A percentile compares a stretch with the other conserved stretches of the same genome.
Conservation (phyloP, 1,139 yeast species). For the Scheffersomyces insectosa region DNA sequence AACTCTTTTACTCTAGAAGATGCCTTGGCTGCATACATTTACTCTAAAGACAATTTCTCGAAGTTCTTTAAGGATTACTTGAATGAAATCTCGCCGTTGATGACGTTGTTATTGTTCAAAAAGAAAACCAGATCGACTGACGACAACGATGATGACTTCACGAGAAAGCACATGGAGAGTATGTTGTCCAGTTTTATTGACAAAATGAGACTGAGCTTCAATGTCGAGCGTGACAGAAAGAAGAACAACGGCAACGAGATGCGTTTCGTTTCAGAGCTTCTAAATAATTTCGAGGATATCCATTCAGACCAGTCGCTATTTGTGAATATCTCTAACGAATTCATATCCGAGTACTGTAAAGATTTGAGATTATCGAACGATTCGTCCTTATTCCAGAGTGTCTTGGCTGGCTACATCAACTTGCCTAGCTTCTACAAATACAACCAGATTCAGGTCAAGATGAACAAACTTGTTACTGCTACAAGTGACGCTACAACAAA, state of each 20-base stretch:
- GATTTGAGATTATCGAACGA: slow-evolving; percentile 64
- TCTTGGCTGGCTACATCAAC: slow-evolving; percentile 71
- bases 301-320: slow-evolving; percentile 33
- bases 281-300: slow-evolving; percentile 41
- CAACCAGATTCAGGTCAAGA: slow-evolving; percentile 47
- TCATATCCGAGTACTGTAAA: slow-evolving; percentile 69
- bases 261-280: slow-evolving; percentile 42
- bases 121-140: slow-evolving; percentile 13
- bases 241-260: slow-evolving; percentile 24
- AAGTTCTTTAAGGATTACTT: slow-evolving; percentile 39
- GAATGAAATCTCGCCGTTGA: slow-evolving; percentile 53
- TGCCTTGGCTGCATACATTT: slow-evolving; percentile 50
- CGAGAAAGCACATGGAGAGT: slow-evolving; percentile 19
- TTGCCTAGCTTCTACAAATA: slow-evolving; percentile 74
- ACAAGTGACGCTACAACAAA: slow-evolving; percentile 3
- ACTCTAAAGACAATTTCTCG: slow-evolving; percentile 56
- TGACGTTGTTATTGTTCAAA: slow-evolving; percentile 47
- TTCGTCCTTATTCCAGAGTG: slow-evolving; percentile 67
- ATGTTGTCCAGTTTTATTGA: slow-evolving; percentile 23
- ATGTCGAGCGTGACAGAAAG: slow-evolving; percentile 16
- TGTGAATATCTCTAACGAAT: slow-evolving; percentile 45
- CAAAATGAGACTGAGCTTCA: slow-evolving; percentile 28
- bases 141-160: slow-evolving; percentile 14
- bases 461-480: slow-evolving; percentile 21
- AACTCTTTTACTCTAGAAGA: slow-evolving; percentile 19